phyloP scores from a whole-genome alignment of 163 green algal genomes.

The Picocystis sp. region DNA sequence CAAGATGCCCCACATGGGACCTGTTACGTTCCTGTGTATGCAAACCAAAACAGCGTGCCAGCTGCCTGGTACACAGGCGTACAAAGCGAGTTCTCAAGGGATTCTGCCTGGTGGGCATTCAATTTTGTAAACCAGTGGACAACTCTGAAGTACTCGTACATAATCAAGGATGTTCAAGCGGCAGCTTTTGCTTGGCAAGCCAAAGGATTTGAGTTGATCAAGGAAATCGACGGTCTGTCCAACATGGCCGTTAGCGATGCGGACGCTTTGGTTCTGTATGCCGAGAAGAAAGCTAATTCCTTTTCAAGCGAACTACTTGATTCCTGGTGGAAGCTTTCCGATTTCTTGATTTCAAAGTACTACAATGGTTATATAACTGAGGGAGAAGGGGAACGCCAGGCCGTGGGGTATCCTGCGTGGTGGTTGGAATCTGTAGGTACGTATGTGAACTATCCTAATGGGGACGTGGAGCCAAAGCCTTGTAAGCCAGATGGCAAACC shows the following conservation, averaged over 20 bases:
- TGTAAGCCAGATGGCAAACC: too few species aligned
- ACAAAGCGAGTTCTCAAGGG: neutral
- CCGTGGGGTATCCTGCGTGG: conserved; percentile 12
- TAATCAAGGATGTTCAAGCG: conserved; percentile 2
- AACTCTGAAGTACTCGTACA: conserved; percentile 5
- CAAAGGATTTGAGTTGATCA: neutral
- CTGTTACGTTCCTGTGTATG: conserved; percentile 8
- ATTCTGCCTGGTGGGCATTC: conserved; percentile 6
- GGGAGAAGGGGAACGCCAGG: neutral
- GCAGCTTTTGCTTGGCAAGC: neutral
- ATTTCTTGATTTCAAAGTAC: conserved; percentile 10
- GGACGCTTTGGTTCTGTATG: neutral
- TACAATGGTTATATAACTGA: conserved; percentile 8
- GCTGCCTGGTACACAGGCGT: neutral
- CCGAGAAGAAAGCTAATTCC: neutral
- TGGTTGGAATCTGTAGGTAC: conserved; percentile 10
- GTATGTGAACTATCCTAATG: too few species aligned
- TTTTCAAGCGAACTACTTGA: neutral
- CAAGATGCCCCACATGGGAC: conserved; percentile 8
- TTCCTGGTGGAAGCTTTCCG: conserved; percentile 10
- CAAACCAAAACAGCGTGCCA: neutral
- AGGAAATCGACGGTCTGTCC: neutral
- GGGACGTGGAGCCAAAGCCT: too few species aligned
- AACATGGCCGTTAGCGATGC: neutral
- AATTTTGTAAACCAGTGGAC: conserved; percentile 13